Base-by-base conservation (phyloP, 139 green algal species). In the Chlamydomonas urium region DNA sequence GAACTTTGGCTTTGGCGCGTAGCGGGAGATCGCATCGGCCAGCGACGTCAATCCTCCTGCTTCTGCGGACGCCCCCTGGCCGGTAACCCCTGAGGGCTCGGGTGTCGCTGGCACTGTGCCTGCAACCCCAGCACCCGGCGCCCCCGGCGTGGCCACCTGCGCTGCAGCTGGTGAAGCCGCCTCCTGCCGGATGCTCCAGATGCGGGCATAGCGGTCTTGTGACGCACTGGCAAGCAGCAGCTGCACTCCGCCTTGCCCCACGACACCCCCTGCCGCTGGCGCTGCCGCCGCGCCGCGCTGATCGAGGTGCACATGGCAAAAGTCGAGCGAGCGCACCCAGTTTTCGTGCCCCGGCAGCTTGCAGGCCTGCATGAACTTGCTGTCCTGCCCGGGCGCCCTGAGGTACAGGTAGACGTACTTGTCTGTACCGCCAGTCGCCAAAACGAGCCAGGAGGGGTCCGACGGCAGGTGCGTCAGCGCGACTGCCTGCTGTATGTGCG, bases 161-260 rank as follows among this genome's bases (percentile, higher is more conserved):
- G n/a, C n/a, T n/a, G n/a, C n/a, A n/a, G n/a, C n/a, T n/a, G n/a
- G n/a, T n/a, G n/a, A n/a, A n/a, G n/a, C n/a, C n/a, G n/a, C 72
- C 60, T 83, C 73, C 3, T 72, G 65, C 26, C 56, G 57, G 34
- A 87, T 78, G 65, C 66, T 60, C 79, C 83, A 88, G 58, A 88
- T 73, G 21, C 83, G 77, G 2, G 2, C 77, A 1, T 77, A 91
- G 62, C 88, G 89, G 78, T 98, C 94, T 77, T 98, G 91, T 1
- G 88, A 93, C 0, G 87, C 93, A 57, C 78, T 93, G 4, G 94
- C 94, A 36, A 98, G 78, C 77, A 97, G 87, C 59, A 98, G 60
- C 69, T 76, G 74, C 28, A 69, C 24, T 61, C 61, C 21, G 31
- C 48, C 38, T 35, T 38, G 59, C 38, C n/a, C 42, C n/a, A n/a